Percentiles rank a stretch among this genome's conserved stretches.
These are phyloP conservation scores for Condylostoma magnum DNA, from an alignment of 169 alveolate species.

Conservation along the genomic window DNA sequence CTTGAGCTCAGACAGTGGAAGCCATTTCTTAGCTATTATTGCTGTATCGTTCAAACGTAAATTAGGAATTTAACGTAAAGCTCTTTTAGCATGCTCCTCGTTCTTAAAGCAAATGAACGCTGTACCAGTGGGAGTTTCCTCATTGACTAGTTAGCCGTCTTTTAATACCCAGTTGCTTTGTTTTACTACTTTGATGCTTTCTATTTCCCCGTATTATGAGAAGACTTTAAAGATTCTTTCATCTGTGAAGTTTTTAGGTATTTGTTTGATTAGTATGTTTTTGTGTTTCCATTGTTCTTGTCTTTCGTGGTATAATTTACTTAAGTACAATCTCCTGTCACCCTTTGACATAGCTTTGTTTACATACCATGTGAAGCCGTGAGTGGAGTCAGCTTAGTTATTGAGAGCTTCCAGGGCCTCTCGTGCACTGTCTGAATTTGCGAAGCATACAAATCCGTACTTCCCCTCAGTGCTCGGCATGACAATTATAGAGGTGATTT, in stretches of 20 bases:
- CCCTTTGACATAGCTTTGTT: background rate
- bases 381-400: background rate
- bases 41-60: background rate
- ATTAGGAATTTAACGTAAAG: background rate
- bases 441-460: conserved; percentile 10
- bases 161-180: background rate
- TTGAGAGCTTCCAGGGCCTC: background rate
- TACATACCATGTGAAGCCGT: conserved; percentile 7
- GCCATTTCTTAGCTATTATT: background rate
- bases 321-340: background rate
- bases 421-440: conserved; percentile 5
- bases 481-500: conserved; percentile 1
- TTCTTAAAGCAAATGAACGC: background rate
- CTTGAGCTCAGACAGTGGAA: background rate
- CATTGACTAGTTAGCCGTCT: background rate
- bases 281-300: conserved; percentile 13
- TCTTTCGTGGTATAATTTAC: background rate
- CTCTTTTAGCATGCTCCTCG: background rate
- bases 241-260: background rate
- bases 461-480: background rate
- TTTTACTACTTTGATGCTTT: background rate
- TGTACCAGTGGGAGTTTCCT: background rate
- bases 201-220: conserved; percentile 15
- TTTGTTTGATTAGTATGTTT: background rate
- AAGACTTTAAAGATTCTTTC: background rate